Percentiles rank a stretch among this genome's conserved stretches.
Evolutionary conservation across 208 protist species (phyloP).

Genomic region (Crithidia bombi): DNA sequence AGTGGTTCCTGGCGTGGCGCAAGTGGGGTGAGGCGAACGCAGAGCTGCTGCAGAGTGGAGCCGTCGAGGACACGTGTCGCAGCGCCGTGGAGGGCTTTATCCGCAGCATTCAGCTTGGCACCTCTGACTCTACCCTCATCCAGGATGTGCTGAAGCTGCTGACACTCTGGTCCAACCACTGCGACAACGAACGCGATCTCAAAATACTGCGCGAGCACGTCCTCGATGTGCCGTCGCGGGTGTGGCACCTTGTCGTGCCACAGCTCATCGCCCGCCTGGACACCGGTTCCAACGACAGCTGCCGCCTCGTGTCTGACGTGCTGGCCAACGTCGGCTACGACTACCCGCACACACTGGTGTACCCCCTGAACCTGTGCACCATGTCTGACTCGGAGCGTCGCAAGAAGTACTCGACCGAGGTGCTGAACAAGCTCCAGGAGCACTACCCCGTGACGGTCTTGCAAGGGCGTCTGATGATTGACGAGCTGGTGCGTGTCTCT

Average conservation of each 20-base stretch:
- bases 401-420: conserved; percentile 68
- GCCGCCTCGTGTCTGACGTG: conserved; percentile 94
- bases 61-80: conserved; percentile 56
- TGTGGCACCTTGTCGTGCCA: conserved; percentile 99
- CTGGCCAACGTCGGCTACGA: conserved; percentile 93
- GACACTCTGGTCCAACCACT: conserved; percentile 96
- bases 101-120: conserved; percentile 79
- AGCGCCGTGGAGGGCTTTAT: conserved; percentile 88
- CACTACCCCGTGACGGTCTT: conserved; percentile 79
- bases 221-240: conserved; percentile 93
- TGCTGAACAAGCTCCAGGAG: conserved; percentile 73
- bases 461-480: conserved; percentile 94
- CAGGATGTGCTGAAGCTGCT: conserved; percentile 99
- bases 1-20: conserved; percentile 87
- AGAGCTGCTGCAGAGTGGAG: conserved; percentile 53
- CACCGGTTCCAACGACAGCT: conserved; percentile 88
- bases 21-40: conserved; percentile 79
- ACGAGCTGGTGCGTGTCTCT: conserved; percentile 97
- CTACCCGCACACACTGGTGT: conserved; percentile 98
- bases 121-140: conserved; percentile 78
- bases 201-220: conserved; percentile 93
- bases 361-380: conserved; percentile 98
- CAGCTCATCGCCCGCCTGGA: conserved; percentile 99
- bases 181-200: conserved; percentile 68
- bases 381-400: conserved; percentile 83